Base-by-base conservation (phyloP, 2,329 filamentous ascomycete species). In the Colletotrichum trifolii region DNA sequence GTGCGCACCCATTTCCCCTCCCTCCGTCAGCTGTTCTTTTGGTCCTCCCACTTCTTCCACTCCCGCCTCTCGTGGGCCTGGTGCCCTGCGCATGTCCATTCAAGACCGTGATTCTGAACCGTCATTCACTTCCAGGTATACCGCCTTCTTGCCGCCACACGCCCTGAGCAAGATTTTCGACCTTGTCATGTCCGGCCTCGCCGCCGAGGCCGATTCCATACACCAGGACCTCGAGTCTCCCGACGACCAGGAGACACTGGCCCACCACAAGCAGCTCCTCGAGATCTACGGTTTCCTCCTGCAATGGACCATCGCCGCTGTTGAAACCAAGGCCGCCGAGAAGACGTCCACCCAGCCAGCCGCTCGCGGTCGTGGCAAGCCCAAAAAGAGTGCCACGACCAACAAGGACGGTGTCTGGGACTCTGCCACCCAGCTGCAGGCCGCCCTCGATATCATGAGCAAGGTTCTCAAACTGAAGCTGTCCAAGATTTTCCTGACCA, bases 261-360 rank as follows among this genome's bases (percentile, higher is more conserved):
- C 90, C 43, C 90, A 96, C 72, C 95, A 99, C 81, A 97, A 97
- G 78, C 89, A 92, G 70, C 84, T 97, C 2, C 86, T 99, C 69
- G 96, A 99, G 76, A 92, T 97, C 73, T 98, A 96, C 75, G 95
- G 91, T 39, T 99, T 97, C 74, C 83, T 99, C 10, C 81, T 99
- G 53, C 94, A 97, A 77, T 99, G 96, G 96, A 92, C 93, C 7
- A 91, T 98, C 69, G 91, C 94, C 7, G 93, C 92, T n/a, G 93
- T 97, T 53, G 96, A 99, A 78, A 91, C 92, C 43, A 97, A 97
- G 78, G 91, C 94, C 2, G 91, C 94, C 49, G 96, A 98, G 78
- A 98, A 96, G 78, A 89, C 93, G 0, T 89, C 91, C 2, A 82
- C 90, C 8, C 85, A 89, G 1, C 89, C 91, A 2, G 87, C 85